phyloP scores from a whole-genome alignment of 495 filamentous ascomycete genomes.

The Penicillium antarcticum region DNA sequence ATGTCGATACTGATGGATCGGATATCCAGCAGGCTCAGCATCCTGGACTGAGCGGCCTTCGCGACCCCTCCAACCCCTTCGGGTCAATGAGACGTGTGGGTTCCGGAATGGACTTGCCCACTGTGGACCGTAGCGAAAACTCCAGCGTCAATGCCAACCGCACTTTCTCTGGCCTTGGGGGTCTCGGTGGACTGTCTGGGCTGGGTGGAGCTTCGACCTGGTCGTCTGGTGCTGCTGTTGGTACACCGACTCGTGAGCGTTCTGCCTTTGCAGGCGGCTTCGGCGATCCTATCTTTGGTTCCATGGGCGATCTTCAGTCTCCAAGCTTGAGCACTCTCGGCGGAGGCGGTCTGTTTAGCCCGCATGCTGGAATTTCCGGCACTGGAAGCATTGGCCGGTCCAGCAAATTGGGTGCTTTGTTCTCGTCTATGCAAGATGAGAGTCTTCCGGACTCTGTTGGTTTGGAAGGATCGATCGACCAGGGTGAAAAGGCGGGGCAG shows the following conservation, averaged over 20 bases:
- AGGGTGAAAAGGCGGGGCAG: slow-evolving; percentile 26
- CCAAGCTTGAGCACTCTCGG: slow-evolving; percentile 63
- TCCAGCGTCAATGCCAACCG: slow-evolving; percentile 75
- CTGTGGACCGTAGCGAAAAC: slow-evolving; percentile 80
- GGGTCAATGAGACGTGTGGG: slow-evolving; percentile 46
- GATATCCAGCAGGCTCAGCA: slow-evolving; percentile 55
- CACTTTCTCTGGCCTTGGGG: slow-evolving; percentile 64
- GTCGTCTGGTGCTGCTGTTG: slow-evolving; percentile 56
- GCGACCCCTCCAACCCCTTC: slow-evolving; percentile 48
- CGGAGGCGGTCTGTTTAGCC: slow-evolving; percentile 52
- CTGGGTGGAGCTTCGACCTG: slow-evolving; percentile 61
- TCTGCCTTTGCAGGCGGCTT: slow-evolving; percentile 64
- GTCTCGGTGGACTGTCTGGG: slow-evolving; percentile 55
- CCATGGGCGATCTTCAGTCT: slow-evolving; percentile 71
- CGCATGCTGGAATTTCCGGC: slow-evolving; percentile 42
- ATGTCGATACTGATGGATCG: slow-evolving; percentile 57
- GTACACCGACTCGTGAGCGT: slow-evolving; percentile 75
- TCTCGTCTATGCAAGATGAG: slow-evolving; percentile 85
- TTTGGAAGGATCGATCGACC: slow-evolving; percentile 33
- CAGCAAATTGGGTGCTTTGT: slow-evolving; percentile 83
- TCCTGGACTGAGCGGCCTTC: slow-evolving; percentile 54
- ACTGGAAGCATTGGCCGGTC: slow-evolving; percentile 61
- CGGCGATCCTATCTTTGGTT: slow-evolving; percentile 68
- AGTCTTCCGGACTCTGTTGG: slow-evolving; percentile 50
- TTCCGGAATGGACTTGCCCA: slow-evolving; percentile 58